Evolutionary conservation across 768 basidiomycete species (phyloP).

Genomic region (Serendipita sp.): DNA sequence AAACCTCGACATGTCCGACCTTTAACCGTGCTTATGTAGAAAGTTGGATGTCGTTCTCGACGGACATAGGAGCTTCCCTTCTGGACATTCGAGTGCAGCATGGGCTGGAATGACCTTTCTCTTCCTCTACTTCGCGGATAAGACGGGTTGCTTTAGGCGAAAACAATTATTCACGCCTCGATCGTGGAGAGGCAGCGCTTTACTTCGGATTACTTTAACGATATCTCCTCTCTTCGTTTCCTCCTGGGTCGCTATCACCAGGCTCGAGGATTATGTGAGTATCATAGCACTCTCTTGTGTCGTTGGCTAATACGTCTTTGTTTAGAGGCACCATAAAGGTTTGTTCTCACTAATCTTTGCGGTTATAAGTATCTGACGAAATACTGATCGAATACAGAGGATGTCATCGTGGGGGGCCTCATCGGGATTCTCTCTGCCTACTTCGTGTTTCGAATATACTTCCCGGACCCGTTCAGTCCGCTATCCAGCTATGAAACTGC

Average conservation of each 20-base stretch:
- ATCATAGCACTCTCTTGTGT: not conserved
- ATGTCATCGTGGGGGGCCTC: conserved; percentile 45
- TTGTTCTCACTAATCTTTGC: conserved; percentile 4
- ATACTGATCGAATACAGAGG: conserved; percentile 35
- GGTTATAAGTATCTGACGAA: conserved; percentile 31
- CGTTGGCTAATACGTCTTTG: conserved; percentile 1
- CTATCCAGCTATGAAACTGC: not conserved
- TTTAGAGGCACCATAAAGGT: conserved; percentile 2
- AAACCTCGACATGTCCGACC: not conserved
- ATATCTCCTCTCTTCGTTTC: conserved; percentile 41
- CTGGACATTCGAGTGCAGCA: conserved; percentile 52
- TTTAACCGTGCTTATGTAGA: conserved; percentile 13
- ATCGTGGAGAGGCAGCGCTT: conserved; percentile 30
- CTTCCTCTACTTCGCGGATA: conserved; percentile 46
- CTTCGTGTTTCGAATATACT: conserved; percentile 43
- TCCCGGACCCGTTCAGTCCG: conserved; percentile 44
- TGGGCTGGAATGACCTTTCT: conserved; percentile 52
- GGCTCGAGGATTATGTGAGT: conserved; percentile 52
- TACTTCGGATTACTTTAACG: conserved; percentile 33
- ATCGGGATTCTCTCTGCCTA: conserved; percentile 38
- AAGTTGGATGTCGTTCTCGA: conserved; percentile 26
- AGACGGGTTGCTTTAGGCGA: conserved; percentile 22
- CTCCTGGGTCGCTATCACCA: conserved; percentile 42
- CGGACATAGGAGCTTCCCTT: conserved; percentile 43
- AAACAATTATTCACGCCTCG: conserved; percentile 28